Evolutionary conservation across 345 rosid genomes (phyloP), one percentile per base, ranked within the genome.

Genomic region (Physaria fendleri): DNA sequence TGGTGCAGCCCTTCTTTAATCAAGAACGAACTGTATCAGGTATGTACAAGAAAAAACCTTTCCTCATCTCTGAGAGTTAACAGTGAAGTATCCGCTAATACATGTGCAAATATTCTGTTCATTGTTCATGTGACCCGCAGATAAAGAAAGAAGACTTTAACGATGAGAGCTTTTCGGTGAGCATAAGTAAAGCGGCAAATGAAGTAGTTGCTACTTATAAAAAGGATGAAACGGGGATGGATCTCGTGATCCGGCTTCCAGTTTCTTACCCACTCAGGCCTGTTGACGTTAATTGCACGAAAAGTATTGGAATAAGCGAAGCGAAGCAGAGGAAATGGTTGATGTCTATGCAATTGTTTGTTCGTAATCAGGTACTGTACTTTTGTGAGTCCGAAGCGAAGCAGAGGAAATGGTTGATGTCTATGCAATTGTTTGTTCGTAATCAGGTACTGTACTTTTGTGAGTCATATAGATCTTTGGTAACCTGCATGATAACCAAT

Each of bases 351-450:
- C 82, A 76, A 80, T 21, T 79, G 79, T 86, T 93, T 72, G 89
- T 89, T 62, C 88, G 97, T 35, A 89, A 83, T 73, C 99, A 89
- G 99, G 99, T 89, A 75, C 16, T 39, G 49, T 32, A 35, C 50
- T 3, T 32, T 32, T 22, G 4, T 22, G 24, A 22, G 24, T 22
- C 2, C 24, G 95, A 92, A 39, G 94, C 86, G 35, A 92, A 89
- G 78, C 97, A 86, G 78, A 80, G 99, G 78, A 92, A 86, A 71
- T 89, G 97, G 99, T 68, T 86, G 62, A 83, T 92, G 97, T 92
- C 99, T 23, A 86, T 86, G 99, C 82, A 76, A 80, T 21, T 79
- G 79, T 86, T 93, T 72, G 89, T 89, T 62, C 88, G 97, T 35
- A 89, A 83, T 73, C 99, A 89, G 99, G 99, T 89, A 75, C 16